Base-by-base conservation (phyloP, 345 rosid genomes). In the Clausena lansium region DNA sequence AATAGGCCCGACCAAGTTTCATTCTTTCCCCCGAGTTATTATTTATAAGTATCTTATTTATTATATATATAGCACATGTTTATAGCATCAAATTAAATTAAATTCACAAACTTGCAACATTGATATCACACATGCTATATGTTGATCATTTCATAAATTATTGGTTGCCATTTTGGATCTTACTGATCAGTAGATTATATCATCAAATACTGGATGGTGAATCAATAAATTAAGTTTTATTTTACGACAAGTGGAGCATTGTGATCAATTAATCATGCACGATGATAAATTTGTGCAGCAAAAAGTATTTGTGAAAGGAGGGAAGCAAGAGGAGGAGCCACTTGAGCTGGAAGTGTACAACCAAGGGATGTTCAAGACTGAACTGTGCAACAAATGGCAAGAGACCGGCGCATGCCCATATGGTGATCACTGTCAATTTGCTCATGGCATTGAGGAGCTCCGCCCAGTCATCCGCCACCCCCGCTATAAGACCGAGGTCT, bases 311-410 rank as follows among this genome's bases (percentile, higher is more conserved):
- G 82, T 84, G 47, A 84, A 82, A 13, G 86, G 84, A 71, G 80
- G 81, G 35, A 78, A 82, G 79, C 81, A 73, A 58, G 84, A 84
- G 76, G 84, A 84, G 78, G 87, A 83, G 79, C 81, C 89, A 35
- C 77, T 83, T 15, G 90, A 87, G 76, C 82, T 84, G 45, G 86
- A 88, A 59, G 89, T 84, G 50, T 89, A 80, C 81, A 83, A 80
- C 73, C 89, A 89, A 76, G 92, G 92, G 62, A 86, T 87, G 92
- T 81, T 79, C 83, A 87, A 86, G 82, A 89, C 90, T 19, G 92
- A 89, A 77, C 80, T 89, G 22, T 87, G 92, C 89, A 89, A 89
- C 85, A 89, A 89, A 73, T 89, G 92, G 92, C 92, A 89, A 74
- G 90, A 84, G 84, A 87, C 87, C 1, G 90, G 92, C 27, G 25